Conservation (phyloP, 139 green algal genomes). For the Chlorella ohadii region DNA sequence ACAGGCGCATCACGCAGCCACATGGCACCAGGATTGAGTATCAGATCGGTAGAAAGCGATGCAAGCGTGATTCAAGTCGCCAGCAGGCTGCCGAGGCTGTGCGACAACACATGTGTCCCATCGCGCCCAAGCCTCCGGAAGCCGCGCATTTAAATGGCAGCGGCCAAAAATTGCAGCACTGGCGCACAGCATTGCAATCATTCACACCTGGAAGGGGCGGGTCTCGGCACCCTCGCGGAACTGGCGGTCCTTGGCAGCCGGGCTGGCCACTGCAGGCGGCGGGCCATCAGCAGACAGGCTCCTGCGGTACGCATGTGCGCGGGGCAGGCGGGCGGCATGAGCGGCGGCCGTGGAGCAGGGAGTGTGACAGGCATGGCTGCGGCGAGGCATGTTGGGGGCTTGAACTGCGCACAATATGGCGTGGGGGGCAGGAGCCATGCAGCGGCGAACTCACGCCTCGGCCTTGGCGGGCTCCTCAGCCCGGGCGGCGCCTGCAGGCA, state of each 20-base stretch:
- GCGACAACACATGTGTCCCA: too few relatives aligned
- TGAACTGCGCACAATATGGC: too few relatives aligned
- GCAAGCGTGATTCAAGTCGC: too few relatives aligned
- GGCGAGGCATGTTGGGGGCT: too few relatives aligned
- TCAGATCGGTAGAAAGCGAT: too few relatives aligned
- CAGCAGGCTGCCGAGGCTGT: too few relatives aligned
- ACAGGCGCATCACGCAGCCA: too few relatives aligned
- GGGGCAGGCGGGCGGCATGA: too few relatives aligned
- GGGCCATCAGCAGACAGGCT: background rate
- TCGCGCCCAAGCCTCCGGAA: too few relatives aligned
- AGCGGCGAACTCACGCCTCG: background rate
- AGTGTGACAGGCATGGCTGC: background rate
- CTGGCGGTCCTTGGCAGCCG: slow-evolving; percentile 4
- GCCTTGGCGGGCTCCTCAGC: background rate
- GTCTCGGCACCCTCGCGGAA: slow-evolving; percentile 54
- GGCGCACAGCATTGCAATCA: background rate
- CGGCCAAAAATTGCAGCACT: too few relatives aligned
- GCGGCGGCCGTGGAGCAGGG: background rate
- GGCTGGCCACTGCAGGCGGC: background rate
- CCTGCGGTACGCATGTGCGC: background rate
- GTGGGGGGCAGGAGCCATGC: background rate
- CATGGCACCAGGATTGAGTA: too few relatives aligned
- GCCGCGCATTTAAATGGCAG: too few relatives aligned
- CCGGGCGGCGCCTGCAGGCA: background rate
- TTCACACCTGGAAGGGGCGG: slow-evolving; percentile 49